Evolutionary conservation across 1,139 yeast species (phyloP).

Genomic region (Candida pseudoviswanathii): DNA sequence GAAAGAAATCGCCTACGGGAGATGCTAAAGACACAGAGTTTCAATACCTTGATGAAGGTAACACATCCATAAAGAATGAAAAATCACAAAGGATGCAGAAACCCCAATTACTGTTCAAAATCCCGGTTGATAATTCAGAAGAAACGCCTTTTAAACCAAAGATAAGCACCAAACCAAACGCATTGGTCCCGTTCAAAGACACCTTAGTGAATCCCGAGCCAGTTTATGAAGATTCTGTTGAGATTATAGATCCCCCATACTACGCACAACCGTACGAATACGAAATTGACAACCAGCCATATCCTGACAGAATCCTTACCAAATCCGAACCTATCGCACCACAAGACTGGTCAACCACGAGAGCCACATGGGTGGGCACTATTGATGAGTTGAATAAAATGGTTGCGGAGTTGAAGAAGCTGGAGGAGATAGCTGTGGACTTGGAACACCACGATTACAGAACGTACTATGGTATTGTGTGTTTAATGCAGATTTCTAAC

Average conservation of each 20-base stretch:
- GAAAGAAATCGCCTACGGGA: conserved; percentile 11
- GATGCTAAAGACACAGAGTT: conserved; percentile 6
- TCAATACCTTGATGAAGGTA: conserved; percentile 17
- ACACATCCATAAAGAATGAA: conserved; percentile 17
- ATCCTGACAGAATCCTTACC: conserved; percentile 60
- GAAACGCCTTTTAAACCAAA: conserved; percentile 75
- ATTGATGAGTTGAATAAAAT: conserved; percentile 53
- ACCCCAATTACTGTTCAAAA: conserved; percentile 70
- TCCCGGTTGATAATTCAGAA: conserved; percentile 68
- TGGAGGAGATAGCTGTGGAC: conserved; percentile 86
- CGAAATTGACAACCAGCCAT: conserved; percentile 74
- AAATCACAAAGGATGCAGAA: conserved; percentile 51
- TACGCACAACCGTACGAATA: conserved; percentile 79
- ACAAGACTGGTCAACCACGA: conserved; percentile 64
- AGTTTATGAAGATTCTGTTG: conserved; percentile 35
- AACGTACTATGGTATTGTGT: conserved; percentile 86
- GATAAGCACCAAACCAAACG: conserved; percentile 70
- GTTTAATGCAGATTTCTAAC: conserved; percentile 90
- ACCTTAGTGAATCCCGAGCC: conserved; percentile 33
- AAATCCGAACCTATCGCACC: conserved; percentile 55
- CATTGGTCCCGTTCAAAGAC: conserved; percentile 57
- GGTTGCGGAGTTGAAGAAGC: conserved; percentile 52
- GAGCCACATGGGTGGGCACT: conserved; percentile 74
- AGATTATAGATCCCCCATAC: conserved; percentile 53
- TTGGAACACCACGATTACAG: conserved; percentile 95